Conservation (phyloP, 2,329 filamentous ascomycete species). For the Arthrinium phaeospermum region DNA sequence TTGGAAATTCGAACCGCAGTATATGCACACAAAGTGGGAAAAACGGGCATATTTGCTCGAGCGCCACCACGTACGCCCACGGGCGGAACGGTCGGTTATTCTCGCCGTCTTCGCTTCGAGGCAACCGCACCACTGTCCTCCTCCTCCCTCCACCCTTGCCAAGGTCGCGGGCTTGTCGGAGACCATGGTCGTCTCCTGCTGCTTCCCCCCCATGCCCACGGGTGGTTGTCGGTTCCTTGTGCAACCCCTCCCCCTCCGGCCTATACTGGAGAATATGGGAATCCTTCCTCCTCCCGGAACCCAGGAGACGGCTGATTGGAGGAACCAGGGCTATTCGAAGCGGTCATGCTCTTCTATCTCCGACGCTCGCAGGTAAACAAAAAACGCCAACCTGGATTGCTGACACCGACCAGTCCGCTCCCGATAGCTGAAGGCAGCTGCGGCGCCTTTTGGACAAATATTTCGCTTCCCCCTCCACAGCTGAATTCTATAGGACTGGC, state of each 20-base stretch:
- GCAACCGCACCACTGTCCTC: not conserved
- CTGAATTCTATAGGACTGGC: not conserved
- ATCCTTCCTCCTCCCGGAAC: not conserved
- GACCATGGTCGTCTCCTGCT: not conserved
- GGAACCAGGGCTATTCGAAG: not conserved
- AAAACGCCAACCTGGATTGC: not conserved
- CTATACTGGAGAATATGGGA: not conserved
- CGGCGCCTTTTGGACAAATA: not conserved
- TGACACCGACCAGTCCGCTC: not conserved
- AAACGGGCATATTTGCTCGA: constrained; percentile 6
- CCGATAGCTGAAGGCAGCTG: not conserved
- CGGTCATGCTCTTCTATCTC: not conserved
- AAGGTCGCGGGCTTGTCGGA: not conserved
- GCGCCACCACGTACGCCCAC: not conserved
- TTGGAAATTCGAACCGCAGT: not conserved
- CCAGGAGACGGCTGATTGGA: not conserved
- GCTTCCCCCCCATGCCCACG: not conserved
- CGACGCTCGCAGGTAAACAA: not conserved
- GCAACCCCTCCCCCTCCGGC: not conserved
- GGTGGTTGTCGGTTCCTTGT: not conserved
- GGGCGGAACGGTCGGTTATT: not conserved
- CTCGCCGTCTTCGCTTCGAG: not conserved
- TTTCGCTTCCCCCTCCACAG: not conserved
- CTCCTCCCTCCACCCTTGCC: not conserved
- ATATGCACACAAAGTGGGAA: not conserved